A percentile compares a stretch with the other conserved stretches of the same genome.
Conservation (phyloP, 768 basidiomycete genomes). For the Podaxis sp. region DNA sequence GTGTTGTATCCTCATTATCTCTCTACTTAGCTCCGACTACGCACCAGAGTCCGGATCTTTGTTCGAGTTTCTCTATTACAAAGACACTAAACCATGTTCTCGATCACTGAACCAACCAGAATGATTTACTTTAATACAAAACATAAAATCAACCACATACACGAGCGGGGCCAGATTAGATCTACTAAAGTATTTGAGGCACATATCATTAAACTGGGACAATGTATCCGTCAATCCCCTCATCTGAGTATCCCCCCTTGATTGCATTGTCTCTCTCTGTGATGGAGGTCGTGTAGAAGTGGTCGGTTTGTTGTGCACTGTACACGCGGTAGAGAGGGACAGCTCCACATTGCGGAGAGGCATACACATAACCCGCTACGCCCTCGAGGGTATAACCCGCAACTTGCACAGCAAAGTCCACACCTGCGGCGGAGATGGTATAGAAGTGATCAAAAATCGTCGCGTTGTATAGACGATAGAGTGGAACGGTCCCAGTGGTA, state of each 20-base stretch:
- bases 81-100: no score
- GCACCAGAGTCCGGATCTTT: no score
- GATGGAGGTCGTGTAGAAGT: conserved; percentile 18
- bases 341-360: conserved; percentile 8
- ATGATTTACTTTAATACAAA: no score
- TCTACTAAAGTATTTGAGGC: no score
- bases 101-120: no score
- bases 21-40: no score
- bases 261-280: not conserved
- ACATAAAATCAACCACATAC: no score
- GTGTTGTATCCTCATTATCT: no score
- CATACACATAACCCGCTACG: conserved; percentile 18
- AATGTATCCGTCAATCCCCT: not conserved
- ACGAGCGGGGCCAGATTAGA: no score
- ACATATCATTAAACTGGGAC: not conserved
- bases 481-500: not conserved
- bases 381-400: conserved; percentile 16
- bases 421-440: conserved; percentile 3
- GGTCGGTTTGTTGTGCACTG: conserved; percentile 9
- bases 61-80: no score
- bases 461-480: conserved; percentile 14
- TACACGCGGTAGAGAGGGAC: conserved; percentile 15
- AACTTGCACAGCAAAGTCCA: not conserved
- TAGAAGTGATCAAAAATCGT: conserved; percentile 14
- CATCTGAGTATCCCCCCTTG: not conserved